Base-by-base conservation (phyloP, 2,329 filamentous ascomycete genomes). In the Venturia carpophila region DNA sequence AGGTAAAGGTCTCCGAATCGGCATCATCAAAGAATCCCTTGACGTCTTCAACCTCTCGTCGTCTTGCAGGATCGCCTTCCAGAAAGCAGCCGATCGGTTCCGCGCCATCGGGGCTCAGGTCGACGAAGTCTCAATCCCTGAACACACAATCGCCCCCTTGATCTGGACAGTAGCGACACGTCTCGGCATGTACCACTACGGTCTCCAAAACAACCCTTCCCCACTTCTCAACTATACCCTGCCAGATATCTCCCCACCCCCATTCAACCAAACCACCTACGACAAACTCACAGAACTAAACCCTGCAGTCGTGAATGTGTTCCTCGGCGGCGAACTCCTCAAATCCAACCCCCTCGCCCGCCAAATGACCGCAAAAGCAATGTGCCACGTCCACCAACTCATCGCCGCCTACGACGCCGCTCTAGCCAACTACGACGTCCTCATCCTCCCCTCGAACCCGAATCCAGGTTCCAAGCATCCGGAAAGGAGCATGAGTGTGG, bases 371-470 rank as follows among this genome's bases (percentile, higher is more conserved):
- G 76, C 75, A 42, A 82, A 82, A 71, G 79, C 79, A 0, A 73
- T 81, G 66, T 75, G 76, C 52, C 78, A 80, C 65, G 77, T 78
- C 0, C 76, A 77, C 61, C 72, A 81, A 69, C 72, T 83, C 30
- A 74, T 79, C 2, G 78, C 75, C 5, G 79, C 78, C 3, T 83
- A 83, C 69, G 79, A 83, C 68, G 67, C 68, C 15, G 79, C 75
- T 0, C 69, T 83, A 9, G 70, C 71, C 30, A 69, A 75, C 0
- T 73, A 78, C n/a, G 81, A 83, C 68, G 75, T 83, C 5, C 71
- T 83, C 11, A 68, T 83, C 52, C 79, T 79, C 65, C 81, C 81
- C 0, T 76, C 78, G 9, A 79, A 77, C 37, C 79, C 79, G 7
- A 76, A 75, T 0, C 77, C 81, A 1, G 80, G 76, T 0, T 76